Percentiles rank a stretch among this genome's conserved stretches.
Evolutionary conservation across 176 grass and related monocot genomes (phyloP).

Genomic region (Hsuehochloa calcarea): DNA sequence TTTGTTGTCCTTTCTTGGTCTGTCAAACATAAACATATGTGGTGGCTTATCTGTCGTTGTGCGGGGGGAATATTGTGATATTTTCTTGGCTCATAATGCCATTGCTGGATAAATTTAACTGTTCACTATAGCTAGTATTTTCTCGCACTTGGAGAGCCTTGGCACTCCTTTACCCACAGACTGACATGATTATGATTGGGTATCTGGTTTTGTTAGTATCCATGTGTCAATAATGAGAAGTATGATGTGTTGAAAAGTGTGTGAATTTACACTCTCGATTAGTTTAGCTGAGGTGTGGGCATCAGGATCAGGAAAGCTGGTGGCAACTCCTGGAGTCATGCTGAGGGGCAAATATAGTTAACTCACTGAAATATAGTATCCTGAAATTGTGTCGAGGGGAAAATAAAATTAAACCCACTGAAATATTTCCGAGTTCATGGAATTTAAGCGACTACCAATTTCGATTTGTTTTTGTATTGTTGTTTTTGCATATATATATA

Average conservation of each 20-base stretch:
- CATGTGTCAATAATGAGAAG: neutral
- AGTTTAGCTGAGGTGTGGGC: neutral
- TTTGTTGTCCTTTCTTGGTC: neutral
- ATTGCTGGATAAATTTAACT: neutral
- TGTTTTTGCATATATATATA: neutral
- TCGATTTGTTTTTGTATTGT: neutral
- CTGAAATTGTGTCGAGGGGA: neutral
- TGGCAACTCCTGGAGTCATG: neutral
- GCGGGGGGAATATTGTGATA: neutral
- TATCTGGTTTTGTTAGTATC: neutral
- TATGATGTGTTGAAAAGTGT: neutral
- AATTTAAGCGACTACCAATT: neutral
- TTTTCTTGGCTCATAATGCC: neutral
- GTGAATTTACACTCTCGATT: neutral
- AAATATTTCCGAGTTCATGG: neutral
- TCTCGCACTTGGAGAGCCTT: neutral
- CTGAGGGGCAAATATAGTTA: neutral
- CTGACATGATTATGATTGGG: neutral
- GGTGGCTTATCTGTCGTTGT: neutral
- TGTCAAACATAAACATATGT: neutral
- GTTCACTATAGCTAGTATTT: neutral
- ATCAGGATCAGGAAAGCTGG: neutral
- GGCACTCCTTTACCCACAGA: neutral
- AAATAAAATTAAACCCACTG: neutral
- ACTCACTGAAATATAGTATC: neutral